Percentiles rank a stretch among this genome's conserved stretches.
Evolutionary conservation across 768 basidiomycete genomes (phyloP).

Genomic region (Kockovaella imperatae): DNA sequence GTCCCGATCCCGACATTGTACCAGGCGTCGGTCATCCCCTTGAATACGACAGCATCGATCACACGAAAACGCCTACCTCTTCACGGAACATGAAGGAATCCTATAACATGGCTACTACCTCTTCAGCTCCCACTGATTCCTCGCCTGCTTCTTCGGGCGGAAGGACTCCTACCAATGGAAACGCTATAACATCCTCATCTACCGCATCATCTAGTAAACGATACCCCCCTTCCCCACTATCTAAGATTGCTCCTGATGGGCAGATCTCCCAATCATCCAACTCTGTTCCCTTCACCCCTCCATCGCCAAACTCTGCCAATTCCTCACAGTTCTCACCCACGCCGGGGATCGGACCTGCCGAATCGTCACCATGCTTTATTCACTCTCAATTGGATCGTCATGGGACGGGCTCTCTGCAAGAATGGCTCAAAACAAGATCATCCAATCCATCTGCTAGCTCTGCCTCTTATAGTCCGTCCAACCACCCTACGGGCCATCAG

Average conservation of each 20-base stretch:
- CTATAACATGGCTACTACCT: too few relatives aligned
- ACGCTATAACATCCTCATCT: too few relatives aligned
- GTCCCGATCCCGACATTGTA: too few relatives aligned
- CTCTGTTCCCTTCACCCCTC: neutral
- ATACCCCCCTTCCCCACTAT: slow-evolving; percentile 32
- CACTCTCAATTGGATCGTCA: slow-evolving; percentile 84
- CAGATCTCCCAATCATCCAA: slow-evolving; percentile 2
- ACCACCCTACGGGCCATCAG: neutral
- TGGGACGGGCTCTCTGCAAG: slow-evolving; percentile 56
- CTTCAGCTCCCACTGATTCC: too few relatives aligned
- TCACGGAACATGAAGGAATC: too few relatives aligned
- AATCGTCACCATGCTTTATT: slow-evolving; percentile 74
- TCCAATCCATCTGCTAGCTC: slow-evolving; percentile 3
- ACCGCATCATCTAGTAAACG: too few relatives aligned
- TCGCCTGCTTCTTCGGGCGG: too few relatives aligned
- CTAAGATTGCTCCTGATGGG: slow-evolving; percentile 13
- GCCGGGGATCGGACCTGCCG: neutral
- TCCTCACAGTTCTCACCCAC: neutral
- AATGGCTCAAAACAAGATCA: slow-evolving; percentile 56
- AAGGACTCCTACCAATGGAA: too few relatives aligned
- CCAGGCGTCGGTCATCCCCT: too few relatives aligned
- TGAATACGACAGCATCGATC: too few relatives aligned
- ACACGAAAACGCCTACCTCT: too few relatives aligned
- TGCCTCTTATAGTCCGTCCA: neutral
- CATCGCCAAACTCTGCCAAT: neutral